Base-by-base conservation (phyloP, 768 basidiomycete genomes). In the Lactarius vividus region DNA sequence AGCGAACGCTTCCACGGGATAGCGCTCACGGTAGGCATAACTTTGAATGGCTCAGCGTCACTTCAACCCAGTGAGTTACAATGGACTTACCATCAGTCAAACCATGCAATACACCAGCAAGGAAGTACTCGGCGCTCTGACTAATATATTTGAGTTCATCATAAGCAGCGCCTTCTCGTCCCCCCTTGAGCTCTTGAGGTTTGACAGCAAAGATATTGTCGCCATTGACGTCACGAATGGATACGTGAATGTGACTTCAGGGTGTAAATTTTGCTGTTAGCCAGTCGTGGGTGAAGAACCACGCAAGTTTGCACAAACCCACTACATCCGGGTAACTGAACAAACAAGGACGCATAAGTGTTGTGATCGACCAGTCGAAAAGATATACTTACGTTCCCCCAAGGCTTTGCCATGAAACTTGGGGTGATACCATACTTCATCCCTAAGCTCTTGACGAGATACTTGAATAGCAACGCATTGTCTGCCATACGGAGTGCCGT, bases 381-480 rank as follows among this genome's bases (percentile, higher is more conserved):
- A 13, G 6, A 33, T 28, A 2, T 57, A 63, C 9, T 39, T 73
- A 95, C 94, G 72, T 93, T 88, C 37, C 88, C 88, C 91, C 93
- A 97, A 29, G 96, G 96, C 72, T 98, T 98, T 0, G 96, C 95
- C 96, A 98, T 98, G 77, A 99, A 99, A 66, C 93, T 96, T 1
- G 97, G 96, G 44, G 94, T 84, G 62, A 99, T 81, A 10, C 90
- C 91, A 69, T 91, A 82, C 74, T 88, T 86, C 84, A 97, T 91
- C 0, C 96, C 96, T 2, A 96, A 78, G 65, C 93, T 93, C 81
- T 98, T 98, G 3, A 93, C 91, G 16, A 92, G 76, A 70, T 88
- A 91, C 75, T 99, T 99, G 85, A 93, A 99, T 56, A 99, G 78
- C 60, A 88, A 83, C 0, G 96, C 95, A 73, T 94, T 95, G 72